phyloP scores from a whole-genome alignment of 176 grass and related monocot genomes.

The Carex pumila region DNA sequence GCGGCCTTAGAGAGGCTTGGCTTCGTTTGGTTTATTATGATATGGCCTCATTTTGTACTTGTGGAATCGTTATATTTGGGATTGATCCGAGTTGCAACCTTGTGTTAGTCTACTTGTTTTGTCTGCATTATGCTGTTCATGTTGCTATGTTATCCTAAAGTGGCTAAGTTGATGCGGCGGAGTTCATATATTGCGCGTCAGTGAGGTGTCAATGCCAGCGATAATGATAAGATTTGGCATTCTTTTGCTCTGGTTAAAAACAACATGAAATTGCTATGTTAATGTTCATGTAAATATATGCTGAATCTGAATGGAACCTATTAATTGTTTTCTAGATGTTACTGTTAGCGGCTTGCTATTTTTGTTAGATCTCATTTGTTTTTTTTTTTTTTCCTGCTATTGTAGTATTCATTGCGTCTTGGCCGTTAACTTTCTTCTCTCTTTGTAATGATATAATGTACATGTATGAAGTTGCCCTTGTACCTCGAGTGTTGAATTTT shows the following conservation, averaged over 20 bases:
- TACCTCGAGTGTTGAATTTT: background rate
- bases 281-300: background rate
- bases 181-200: background rate
- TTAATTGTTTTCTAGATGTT: background rate
- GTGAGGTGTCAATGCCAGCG: background rate
- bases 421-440: background rate
- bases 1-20: background rate
- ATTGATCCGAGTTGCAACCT: slow-evolving; percentile 5
- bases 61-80: slow-evolving; percentile 9
- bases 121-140: slow-evolving; percentile 1
- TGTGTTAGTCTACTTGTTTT: background rate
- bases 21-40: background rate
- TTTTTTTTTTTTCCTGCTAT: background rate
- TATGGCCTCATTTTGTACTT: slow-evolving; percentile 11
- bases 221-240: background rate
- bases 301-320: background rate
- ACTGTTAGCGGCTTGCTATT: background rate
- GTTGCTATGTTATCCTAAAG: background rate
- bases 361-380: background rate
- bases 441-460: background rate
- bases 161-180: background rate
- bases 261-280: background rate
- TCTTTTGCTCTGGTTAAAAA: background rate
- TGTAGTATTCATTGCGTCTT: background rate
- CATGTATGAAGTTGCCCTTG: background rate